Conservation (phyloP, 345 rosid species). For the Crucihimalaya himalaica region DNA sequence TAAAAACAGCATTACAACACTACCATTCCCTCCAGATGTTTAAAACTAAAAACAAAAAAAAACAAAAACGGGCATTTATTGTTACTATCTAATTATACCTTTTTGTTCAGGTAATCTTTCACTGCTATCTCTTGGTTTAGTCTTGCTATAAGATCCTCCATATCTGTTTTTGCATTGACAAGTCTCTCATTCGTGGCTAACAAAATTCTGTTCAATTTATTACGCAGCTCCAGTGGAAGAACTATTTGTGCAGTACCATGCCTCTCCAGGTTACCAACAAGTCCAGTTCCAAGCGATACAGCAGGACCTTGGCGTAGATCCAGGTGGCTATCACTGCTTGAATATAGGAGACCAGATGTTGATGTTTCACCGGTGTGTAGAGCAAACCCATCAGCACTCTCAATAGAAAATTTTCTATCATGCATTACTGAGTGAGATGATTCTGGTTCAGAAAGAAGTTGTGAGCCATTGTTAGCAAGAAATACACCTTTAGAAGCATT, state of each 20-base stretch:
- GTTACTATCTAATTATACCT: constrained; percentile 54
- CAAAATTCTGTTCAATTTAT: constrained; percentile 77
- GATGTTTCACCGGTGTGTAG: constrained; percentile 68
- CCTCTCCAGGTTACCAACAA: constrained; percentile 45
- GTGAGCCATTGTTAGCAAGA: constrained; percentile 57
- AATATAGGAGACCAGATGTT: constrained; percentile 61
- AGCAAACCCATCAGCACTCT: constrained; percentile 73
- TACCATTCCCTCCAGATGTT: not conserved
- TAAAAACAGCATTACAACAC: constrained; percentile 24
- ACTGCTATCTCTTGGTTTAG: constrained; percentile 88
- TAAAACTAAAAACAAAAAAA: not conserved
- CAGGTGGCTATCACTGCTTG: constrained; percentile 59
- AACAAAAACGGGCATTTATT: not conserved
- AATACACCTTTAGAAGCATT: constrained; percentile 52
- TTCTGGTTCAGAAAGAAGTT: constrained; percentile 63
- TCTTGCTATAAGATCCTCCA: constrained; percentile 96
- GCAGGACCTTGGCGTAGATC: constrained; percentile 58
- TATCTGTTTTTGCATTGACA: constrained; percentile 84
- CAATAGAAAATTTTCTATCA: constrained; percentile 64
- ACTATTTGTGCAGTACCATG: constrained; percentile 65
- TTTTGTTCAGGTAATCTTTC: constrained; percentile 82
- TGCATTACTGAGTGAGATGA: constrained; percentile 56
- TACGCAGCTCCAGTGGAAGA: constrained; percentile 82
- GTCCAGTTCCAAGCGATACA: constrained; percentile 45
- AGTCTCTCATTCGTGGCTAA: constrained; percentile 73